Conservation (phyloP, 2,329 filamentous ascomycete genomes). For the Pseudonectria foliicola region DNA sequence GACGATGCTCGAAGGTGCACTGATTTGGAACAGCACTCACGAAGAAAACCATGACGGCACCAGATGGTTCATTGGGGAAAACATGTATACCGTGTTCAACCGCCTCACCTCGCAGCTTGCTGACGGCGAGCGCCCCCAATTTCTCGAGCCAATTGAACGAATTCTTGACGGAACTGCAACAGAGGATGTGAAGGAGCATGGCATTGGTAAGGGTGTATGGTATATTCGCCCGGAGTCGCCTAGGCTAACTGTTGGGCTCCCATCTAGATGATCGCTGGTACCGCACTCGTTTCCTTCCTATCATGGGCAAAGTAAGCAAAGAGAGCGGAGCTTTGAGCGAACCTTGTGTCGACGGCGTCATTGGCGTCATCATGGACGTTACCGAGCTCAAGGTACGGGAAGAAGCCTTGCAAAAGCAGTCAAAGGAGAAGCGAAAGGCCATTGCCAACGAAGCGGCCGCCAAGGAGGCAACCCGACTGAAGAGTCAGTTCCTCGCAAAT, state of each 20-base stretch:
- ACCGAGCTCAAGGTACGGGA: slow-evolving; percentile 64
- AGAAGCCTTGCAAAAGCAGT: slow-evolving; percentile 54
- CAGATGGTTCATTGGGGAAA: slow-evolving; percentile 50
- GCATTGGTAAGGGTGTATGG: slow-evolving; percentile 35
- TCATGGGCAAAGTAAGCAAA: slow-evolving; percentile 48
- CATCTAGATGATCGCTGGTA: slow-evolving; percentile 55
- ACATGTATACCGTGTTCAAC: slow-evolving; percentile 59
- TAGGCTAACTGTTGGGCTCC: slow-evolving; percentile 7
- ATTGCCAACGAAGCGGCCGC: slow-evolving; percentile 70
- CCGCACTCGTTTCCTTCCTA: slow-evolving; percentile 63
- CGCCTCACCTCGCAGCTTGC: slow-evolving; percentile 36
- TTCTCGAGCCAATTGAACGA: slow-evolving; percentile 53
- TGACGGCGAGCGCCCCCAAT: slow-evolving; percentile 38
- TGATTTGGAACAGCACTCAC: slow-evolving; percentile 45
- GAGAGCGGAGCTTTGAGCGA: slow-evolving; percentile 40
- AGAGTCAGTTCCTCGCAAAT: slow-evolving; percentile 72
- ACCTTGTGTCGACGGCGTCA: slow-evolving; percentile 59
- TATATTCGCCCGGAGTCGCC: background rate
- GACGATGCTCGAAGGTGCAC: slow-evolving; percentile 63
- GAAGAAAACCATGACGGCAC: slow-evolving; percentile 33
- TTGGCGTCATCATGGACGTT: slow-evolving; percentile 74
- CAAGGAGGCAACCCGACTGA: slow-evolving; percentile 72
- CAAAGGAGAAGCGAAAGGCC: slow-evolving; percentile 61
- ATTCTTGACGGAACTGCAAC: slow-evolving; percentile 54
- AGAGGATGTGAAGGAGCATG: slow-evolving; percentile 59